Evolutionary conservation across 148 eudicot species (phyloP).

Genomic region (Silene conica): DNA sequence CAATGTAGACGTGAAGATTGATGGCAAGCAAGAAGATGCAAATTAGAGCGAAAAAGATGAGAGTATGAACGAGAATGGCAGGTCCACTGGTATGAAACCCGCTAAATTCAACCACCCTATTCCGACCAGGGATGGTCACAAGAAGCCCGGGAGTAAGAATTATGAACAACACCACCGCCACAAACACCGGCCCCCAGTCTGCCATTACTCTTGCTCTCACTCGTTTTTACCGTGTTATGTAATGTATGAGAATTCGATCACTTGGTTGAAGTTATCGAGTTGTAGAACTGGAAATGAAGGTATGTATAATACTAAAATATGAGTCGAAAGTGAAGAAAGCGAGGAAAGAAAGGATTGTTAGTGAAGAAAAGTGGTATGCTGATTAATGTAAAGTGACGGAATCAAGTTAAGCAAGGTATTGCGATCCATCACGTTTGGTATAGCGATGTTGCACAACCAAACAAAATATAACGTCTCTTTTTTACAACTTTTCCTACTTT

Average conservation of each 20-base stretch:
- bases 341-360: constrained; percentile 25
- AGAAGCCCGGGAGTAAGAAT: constrained; percentile 74
- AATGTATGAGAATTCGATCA: background rate
- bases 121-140: constrained; percentile 68
- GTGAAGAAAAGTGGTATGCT: constrained; percentile 31
- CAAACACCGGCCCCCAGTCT: constrained; percentile 90
- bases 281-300: background rate
- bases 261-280: background rate
- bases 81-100: constrained; percentile 74
- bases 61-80: constrained; percentile 67
- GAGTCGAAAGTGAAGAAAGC: constrained; percentile 19
- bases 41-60: constrained; percentile 55
- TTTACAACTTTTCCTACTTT: too few relatives aligned
- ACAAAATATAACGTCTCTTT: constrained; percentile 9
- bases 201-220: constrained; percentile 32
- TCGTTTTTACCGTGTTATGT: background rate
- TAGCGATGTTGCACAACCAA: background rate
- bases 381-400: constrained; percentile 13
- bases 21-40: constrained; percentile 64
- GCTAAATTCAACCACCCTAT: constrained; percentile 49
- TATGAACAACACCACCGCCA: constrained; percentile 79
- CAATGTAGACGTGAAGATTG: constrained; percentile 62
- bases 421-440: constrained; percentile 23
- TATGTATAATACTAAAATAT: background rate
- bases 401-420: constrained; percentile 25